phyloP scores from a whole-genome alignment of 768 basidiomycete species.

The Lactarius hatsudake region DNA sequence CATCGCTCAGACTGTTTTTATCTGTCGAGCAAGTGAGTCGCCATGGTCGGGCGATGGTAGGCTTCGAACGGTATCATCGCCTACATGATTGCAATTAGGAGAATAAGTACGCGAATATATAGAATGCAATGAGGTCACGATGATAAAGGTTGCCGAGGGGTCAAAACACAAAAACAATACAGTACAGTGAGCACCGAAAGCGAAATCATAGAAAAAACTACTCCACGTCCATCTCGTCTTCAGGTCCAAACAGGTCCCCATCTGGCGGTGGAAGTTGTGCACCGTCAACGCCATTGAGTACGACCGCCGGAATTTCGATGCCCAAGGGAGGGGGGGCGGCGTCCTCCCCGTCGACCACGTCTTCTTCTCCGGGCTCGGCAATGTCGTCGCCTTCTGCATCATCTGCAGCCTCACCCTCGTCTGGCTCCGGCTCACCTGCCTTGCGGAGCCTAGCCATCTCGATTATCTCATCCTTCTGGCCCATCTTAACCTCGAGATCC shows the following conservation, averaged over 20 bases:
- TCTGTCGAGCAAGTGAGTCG: not conserved
- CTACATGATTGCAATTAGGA: not conserved
- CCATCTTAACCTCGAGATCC: conserved; percentile 81
- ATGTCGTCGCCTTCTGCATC: conserved; percentile 37
- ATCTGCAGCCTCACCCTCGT: conserved; percentile 39
- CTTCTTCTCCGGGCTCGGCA: conserved; percentile 32
- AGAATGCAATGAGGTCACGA: not conserved
- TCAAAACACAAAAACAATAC: not conserved
- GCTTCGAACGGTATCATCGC: not conserved
- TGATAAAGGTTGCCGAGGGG: not conserved
- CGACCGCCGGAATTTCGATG: conserved; percentile 17
- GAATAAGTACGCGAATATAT: not conserved
- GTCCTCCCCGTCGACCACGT: conserved; percentile 36
- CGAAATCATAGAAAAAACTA: conserved; percentile 11
- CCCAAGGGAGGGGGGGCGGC: conserved; percentile 15
- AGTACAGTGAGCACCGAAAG: not conserved
- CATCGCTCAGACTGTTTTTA: not conserved
- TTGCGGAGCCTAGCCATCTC: conserved; percentile 71
- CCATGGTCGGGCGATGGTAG: not conserved
- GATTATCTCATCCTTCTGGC: conserved; percentile 75
- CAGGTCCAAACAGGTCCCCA: conserved; percentile 25
- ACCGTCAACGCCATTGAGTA: conserved; percentile 21
- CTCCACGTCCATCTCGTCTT: conserved; percentile 34
- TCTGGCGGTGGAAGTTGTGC: conserved; percentile 18
- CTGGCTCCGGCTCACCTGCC: conserved; percentile 55